These are phyloP conservation scores for Podila epigama DNA, from an alignment of 192 early-diverging fungal genomes.

Conservation along the genomic window DNA sequence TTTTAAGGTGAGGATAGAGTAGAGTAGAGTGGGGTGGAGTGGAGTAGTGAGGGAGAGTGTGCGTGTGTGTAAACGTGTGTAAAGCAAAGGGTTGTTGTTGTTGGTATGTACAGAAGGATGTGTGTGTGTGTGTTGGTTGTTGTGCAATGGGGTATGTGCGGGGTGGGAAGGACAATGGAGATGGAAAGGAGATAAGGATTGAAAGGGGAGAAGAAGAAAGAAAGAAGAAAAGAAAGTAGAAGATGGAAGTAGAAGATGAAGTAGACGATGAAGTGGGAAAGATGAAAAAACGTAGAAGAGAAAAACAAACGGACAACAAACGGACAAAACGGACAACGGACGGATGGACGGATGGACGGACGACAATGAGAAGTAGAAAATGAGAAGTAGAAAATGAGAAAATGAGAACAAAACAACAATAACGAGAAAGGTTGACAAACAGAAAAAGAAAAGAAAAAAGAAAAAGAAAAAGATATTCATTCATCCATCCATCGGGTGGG, in stretches of 20 bases:
- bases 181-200: too few species aligned
- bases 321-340: neutral
- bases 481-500: too few species aligned
- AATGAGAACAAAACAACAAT: neutral
- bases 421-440: neutral
- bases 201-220: neutral
- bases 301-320: neutral
- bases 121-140: too few species aligned
- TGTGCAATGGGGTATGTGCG: too few species aligned
- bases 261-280: neutral
- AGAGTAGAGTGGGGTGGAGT: neutral
- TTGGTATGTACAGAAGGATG: too few species aligned
- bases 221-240: neutral
- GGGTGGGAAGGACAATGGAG: too few species aligned
- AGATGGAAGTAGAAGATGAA: neutral
- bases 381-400: neutral
- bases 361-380: neutral
- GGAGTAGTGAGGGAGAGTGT: too few species aligned
- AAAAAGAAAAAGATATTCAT: neutral
- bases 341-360: neutral
- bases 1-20: neutral
- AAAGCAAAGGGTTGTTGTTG: too few species aligned
- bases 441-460: neutral
- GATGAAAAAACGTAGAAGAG: neutral
- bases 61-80: too few species aligned